phyloP scores from a whole-genome alignment of 441 rosid genomes.

The Gossypium gossypioides region DNA sequence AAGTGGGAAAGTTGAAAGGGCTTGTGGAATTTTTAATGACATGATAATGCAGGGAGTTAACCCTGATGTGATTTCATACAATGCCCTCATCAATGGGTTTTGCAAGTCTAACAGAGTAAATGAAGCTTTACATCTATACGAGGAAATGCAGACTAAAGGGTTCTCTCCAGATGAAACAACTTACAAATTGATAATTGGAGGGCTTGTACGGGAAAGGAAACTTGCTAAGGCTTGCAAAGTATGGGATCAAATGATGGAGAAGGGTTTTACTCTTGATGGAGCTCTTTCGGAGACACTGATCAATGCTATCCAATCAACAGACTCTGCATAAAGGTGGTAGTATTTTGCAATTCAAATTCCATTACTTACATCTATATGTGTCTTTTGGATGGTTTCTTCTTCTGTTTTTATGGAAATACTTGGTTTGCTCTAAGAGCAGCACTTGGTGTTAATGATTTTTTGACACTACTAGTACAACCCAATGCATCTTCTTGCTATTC shows the following conservation, averaged over 20 bases:
- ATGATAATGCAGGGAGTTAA: slow-evolving; percentile 61
- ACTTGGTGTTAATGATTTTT: background rate
- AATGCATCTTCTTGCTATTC: background rate
- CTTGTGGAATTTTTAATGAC: slow-evolving; percentile 46
- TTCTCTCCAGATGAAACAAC: slow-evolving; percentile 69
- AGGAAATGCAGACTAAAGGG: slow-evolving; percentile 62
- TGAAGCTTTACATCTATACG: slow-evolving; percentile 52
- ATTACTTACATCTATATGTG: slow-evolving; percentile 2
- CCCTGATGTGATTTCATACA: slow-evolving; percentile 71
- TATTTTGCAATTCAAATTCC: slow-evolving; percentile 20
- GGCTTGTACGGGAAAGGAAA: slow-evolving; percentile 56
- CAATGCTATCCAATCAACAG: slow-evolving; percentile 34
- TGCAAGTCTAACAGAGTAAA: slow-evolving; percentile 51
- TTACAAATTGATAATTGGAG: slow-evolving; percentile 67
- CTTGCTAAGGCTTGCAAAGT: slow-evolving; percentile 51
- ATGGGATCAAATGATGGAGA: slow-evolving; percentile 99
- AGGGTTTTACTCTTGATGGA: slow-evolving; percentile 79
- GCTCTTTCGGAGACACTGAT: slow-evolving; percentile 56
- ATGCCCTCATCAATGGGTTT: slow-evolving; percentile 67
- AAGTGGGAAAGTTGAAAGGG: slow-evolving; percentile 47
- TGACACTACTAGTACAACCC: background rate
- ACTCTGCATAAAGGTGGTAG: slow-evolving; percentile 22
- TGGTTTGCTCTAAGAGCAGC: background rate
- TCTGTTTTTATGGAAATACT: background rate
- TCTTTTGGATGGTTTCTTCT: background rate